Evolutionary conservation across 352 stramenopile species (phyloP), one percentile per base, ranked within the genome.

Genomic region (Globisporangium canariense): DNA sequence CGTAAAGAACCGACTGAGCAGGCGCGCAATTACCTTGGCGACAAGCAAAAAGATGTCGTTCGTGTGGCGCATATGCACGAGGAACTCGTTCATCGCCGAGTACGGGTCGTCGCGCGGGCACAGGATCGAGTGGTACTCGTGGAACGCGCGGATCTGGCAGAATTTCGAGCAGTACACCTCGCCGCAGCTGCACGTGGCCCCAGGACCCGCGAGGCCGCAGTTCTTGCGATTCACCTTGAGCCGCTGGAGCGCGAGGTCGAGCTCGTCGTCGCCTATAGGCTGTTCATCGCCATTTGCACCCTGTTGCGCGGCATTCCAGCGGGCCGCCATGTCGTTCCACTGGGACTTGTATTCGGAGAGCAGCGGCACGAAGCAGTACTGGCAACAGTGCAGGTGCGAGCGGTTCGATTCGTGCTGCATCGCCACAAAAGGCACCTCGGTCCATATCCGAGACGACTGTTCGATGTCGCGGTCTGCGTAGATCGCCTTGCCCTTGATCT

Each of bases 21-120:
- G 67, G 8, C 79, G 78, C 18, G 88, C 84, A 14, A 98, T 78
- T 0, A 97, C 87, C 58, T 97, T 93, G 28, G 83, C 89, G 20
- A 82, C 88, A 0, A 97, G 70, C 13, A 97, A 58, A 64, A 98
- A 97, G 47, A 98, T 97, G 60, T 97, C 92, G 70, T 98, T 98
- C 0, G 90, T 97, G 64, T 89, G 82, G 25, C 76, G 89, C 36
- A 74, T 86, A 68, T 96, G 89, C 34, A 71, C 70, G 14, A 89
- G 36, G 43, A 89, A 89, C 55, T 73, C 68, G 18, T 70, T 82
- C 82, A 91, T 91, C 22, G 82, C 70, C 28, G 78, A 83, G 68
- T 75, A 84, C 54, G 75, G 60, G 47, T 89, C 78, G 28, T 75
- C 73, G 1, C 90, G 74, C 4, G 81, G 74, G 36, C 90, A 97